Evolutionary conservation across 176 grass and related monocot species (phyloP), one percentile per base, ranked within the genome.

Genomic region (Oryza longistaminata): DNA sequence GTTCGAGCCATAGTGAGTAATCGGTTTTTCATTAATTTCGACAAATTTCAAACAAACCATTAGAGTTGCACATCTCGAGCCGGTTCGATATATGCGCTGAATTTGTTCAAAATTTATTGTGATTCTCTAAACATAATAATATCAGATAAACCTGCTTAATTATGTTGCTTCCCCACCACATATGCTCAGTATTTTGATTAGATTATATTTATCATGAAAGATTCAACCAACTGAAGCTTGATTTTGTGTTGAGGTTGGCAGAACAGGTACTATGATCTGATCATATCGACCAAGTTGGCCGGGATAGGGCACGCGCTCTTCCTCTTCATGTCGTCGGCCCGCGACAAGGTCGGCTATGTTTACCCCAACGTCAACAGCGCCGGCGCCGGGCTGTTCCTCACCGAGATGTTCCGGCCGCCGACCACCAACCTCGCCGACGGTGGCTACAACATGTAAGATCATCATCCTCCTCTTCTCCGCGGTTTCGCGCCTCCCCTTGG

Each of bases 201-300:
- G 21, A 31, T 31, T 31, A 31, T 31, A 43, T 24, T n/a, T 60
- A 9, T n/a, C 19, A 9, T 11, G 53, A 2, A 3, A 2, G 19
- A 61, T n/a, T 21, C 13, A 6, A 64, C 12, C 27, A 82, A 62
- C 24, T n/a, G 7, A 60, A 71, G 26, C 12, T 33, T 33, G 40
- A 3, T 58, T 58, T 58, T 81, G 21, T 73, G 11, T n/a, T 78
- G 66, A 66, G 19, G 77, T 80, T 67, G 64, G 46, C 89, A 95
- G 95, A 93, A 93, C 74, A 81, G 93, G 64, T 98, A 95, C 76
- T 98, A 98, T 10, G 95, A 98, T 33, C 34, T 98, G 76, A 42
- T 98, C 16, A 19, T 98, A 72, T 98, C 95, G 15, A 98, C 95
- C 3, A 90, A 88, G 75, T 37, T 98, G 12, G 93, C 89, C 2